Evolutionary conservation across 306 rosid species (phyloP).

Genomic region (Mimosa pudica): DNA sequence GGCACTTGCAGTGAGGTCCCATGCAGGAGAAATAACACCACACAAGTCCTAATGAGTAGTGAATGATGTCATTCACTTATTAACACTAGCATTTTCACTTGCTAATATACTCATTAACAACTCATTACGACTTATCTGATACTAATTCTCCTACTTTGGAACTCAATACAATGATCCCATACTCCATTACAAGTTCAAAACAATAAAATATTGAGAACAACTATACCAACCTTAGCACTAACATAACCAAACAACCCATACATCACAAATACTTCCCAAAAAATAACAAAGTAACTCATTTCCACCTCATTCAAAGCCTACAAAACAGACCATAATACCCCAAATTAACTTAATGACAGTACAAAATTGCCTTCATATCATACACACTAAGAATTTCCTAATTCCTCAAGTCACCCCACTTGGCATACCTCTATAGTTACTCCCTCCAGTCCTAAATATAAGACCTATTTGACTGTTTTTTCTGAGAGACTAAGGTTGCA

Average conservation of each 20-base stretch:
- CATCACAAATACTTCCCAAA: constrained; percentile 7
- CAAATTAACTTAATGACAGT: background rate
- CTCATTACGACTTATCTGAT: too few relatives aligned
- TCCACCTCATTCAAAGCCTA: background rate
- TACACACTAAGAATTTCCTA: background rate
- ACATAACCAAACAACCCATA: background rate
- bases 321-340: background rate
- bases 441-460: too few relatives aligned
- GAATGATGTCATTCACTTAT: too few relatives aligned
- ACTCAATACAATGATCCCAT: too few relatives aligned
- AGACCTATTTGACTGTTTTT: too few relatives aligned
- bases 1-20: too few relatives aligned
- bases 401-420: background rate
- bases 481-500: too few relatives aligned
- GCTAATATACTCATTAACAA: too few relatives aligned
- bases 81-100: too few relatives aligned
- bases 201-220: background rate
- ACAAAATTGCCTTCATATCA: background rate
- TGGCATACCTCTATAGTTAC: background rate
- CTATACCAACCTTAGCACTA: background rate
- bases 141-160: too few relatives aligned
- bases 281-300: constrained; percentile 2
- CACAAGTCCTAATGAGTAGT: too few relatives aligned
- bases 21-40: too few relatives aligned
- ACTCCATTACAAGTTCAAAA: background rate